Percentiles rank a stretch among this genome's conserved stretches.
Evolutionary conservation across 176 grass and related monocot genomes (phyloP).

Genomic region (Oryza longistaminata): DNA sequence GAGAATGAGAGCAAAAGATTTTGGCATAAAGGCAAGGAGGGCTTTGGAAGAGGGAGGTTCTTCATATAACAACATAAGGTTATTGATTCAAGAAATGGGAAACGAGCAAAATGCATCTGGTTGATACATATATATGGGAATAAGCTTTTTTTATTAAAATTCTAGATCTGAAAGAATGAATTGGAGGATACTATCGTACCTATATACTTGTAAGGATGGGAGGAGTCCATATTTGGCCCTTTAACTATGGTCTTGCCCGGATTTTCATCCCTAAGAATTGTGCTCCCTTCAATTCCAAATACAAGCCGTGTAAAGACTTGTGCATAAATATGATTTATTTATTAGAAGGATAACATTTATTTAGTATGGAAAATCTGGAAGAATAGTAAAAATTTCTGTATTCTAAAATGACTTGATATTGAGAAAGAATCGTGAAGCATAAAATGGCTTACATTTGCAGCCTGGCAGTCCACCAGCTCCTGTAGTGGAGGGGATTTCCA

Average conservation of each 20-base stretch:
- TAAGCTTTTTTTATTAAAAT: neutral
- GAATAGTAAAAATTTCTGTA: too few species aligned
- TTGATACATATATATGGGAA: conserved; percentile 30
- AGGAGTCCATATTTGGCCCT: neutral
- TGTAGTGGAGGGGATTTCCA: too few species aligned
- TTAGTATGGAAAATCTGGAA: too few species aligned
- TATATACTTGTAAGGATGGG: neutral
- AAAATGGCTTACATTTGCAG: too few species aligned
- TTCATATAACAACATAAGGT: conserved; percentile 48
- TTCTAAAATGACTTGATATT: too few species aligned
- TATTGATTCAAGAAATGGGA: conserved; percentile 50
- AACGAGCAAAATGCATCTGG: neutral
- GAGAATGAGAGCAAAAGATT: conserved; percentile 51
- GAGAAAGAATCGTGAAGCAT: too few species aligned
- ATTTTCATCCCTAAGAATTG: neutral
- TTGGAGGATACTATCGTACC: neutral
- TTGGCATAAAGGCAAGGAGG: conserved; percentile 47
- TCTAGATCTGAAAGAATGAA: neutral
- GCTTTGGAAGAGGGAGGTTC: conserved; percentile 62
- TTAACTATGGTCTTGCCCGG: neutral
- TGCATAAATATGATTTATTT: too few species aligned
- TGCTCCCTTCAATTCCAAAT: too few species aligned
- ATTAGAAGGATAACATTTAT: too few species aligned
- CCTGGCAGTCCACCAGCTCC: too few species aligned
- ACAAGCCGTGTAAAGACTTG: too few species aligned